These are phyloP conservation scores for Stagonosporopsis chrysanthemi DNA, from an alignment of 2,329 filamentous ascomycete genomes.

Conservation along the genomic window DNA sequence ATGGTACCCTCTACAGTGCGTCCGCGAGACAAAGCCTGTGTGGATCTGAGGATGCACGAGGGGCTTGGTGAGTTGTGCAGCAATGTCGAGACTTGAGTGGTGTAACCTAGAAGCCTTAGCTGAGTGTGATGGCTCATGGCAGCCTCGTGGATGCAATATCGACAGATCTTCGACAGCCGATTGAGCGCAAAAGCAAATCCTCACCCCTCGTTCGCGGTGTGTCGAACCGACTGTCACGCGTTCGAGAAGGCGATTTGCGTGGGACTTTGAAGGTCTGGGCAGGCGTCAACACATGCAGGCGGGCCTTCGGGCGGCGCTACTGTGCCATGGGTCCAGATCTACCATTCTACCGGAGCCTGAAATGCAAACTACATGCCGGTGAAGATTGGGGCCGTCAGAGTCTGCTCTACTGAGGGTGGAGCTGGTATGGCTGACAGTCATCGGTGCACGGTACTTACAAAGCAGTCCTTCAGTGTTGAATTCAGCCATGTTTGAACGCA, in stretches of 20 bases:
- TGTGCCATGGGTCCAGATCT: not conserved
- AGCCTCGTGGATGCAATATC: not conserved
- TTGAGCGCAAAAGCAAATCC: constrained; percentile 9
- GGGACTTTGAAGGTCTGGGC: constrained; percentile 8
- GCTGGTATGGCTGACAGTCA: not conserved
- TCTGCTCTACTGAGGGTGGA: not conserved
- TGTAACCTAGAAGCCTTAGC: not conserved
- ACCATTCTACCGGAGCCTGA: constrained; percentile 1
- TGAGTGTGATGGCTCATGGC: too few species aligned
- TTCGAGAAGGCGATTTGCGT: constrained; percentile 5
- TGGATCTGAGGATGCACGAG: not conserved
- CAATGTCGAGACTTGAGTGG: constrained; percentile 1
- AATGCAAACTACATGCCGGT: not conserved
- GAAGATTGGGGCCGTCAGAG: not conserved
- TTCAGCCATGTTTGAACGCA: not conserved
- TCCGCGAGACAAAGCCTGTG: not conserved
- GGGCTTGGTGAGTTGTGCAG: not conserved
- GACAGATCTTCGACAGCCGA: constrained; percentile 1
- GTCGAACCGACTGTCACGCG: not conserved
- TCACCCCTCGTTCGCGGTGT: not conserved
- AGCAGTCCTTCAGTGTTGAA: not conserved
- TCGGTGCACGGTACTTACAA: not conserved
- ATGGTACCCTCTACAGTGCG: not conserved
- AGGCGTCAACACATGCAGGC: constrained; percentile 6
- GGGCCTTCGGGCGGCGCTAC: constrained; percentile 2